Base-by-base conservation (phyloP, 805 yeast genomes). In the Debaryomyces hansenii region DNA sequence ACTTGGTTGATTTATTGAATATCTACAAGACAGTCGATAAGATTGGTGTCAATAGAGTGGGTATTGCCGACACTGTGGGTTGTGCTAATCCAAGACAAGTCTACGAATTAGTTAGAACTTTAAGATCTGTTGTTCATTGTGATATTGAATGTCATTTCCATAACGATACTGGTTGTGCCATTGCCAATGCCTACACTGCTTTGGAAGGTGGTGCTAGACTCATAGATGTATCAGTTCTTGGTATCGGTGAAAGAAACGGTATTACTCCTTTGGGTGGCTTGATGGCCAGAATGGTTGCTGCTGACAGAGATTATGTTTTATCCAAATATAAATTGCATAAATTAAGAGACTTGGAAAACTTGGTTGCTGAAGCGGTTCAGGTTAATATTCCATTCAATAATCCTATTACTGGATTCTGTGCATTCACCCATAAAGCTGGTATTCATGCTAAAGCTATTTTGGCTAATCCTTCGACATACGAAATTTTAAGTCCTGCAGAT, bases 81-180 rank as follows among this genome's bases (percentile, higher is more conserved):
- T 87, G 98, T 69, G 99, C 99, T 55, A 92, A 92, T 77, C 99
- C 99, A 60, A 85, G 99, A 75, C 98, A 94, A 74, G 99, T 92
- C 49, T 92, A 92, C 70, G 99, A 92, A 75, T 82, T 92, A 58
- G 94, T 92, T 53, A 85, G 95, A 64, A 94, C 99, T 37, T 82
- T 92, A 68, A 89, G 84, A 72, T 83, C 91, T 11, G 96, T 92
- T 42, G 98, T 92, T 41, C 85, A 88, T 32, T 92, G 98, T 77
- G 99, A 92, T 67, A 91, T 92, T 61, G 99, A 92, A 76, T 89
- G 97, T 69, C 99, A 92, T 70, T 94, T 92, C 88, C 99, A 92
- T 76, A 89, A 92, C 69, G 99, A 92, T 70, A 92, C 99, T 29
- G 99, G 99, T 53, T 94, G 98, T 77, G 97, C 99, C 55, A 90